phyloP scores from a whole-genome alignment of 2,329 filamentous ascomycete species.

The Talaromyces atroroseus region DNA sequence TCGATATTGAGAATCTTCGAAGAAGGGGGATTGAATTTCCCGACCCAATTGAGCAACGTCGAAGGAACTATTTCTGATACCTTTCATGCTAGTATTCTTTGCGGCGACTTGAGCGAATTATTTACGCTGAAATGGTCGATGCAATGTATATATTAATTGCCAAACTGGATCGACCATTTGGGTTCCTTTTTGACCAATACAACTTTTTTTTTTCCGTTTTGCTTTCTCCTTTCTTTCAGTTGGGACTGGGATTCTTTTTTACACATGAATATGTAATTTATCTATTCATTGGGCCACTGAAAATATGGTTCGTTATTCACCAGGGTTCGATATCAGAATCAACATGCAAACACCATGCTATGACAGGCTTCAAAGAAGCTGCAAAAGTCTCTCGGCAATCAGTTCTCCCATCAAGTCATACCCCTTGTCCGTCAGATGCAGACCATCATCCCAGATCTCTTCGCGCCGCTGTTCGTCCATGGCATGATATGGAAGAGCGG shows the following conservation, averaged over 20 bases:
- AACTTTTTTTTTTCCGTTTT: no score
- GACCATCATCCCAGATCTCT: constrained; percentile 56
- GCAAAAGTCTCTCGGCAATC: constrained; percentile 50
- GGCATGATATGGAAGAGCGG: constrained; percentile 50
- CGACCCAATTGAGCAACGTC: not conserved
- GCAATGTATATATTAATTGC: not conserved
- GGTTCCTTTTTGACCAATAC: no score
- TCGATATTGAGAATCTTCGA: constrained; percentile 13
- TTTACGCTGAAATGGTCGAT: not conserved
- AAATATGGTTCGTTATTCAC: not conserved
- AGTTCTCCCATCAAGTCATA: constrained; percentile 59
- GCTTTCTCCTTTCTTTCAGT: not conserved
- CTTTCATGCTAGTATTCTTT: not conserved
- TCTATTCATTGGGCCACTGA: not conserved
- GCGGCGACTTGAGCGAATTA: no score
- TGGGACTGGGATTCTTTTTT: not conserved
- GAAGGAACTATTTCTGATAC: not conserved
- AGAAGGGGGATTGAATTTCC: constrained; percentile 7
- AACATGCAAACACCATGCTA: not conserved
- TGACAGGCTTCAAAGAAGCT: constrained; percentile 26
- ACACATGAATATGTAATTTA: not conserved
- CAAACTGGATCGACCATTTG: not conserved
- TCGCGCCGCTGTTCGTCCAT: constrained; percentile 44
- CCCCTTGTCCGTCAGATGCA: constrained; percentile 55
- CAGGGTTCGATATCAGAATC: not conserved